Base-by-base conservation (phyloP, 129 eudicot genomes). In the Artemisia tridentata region DNA sequence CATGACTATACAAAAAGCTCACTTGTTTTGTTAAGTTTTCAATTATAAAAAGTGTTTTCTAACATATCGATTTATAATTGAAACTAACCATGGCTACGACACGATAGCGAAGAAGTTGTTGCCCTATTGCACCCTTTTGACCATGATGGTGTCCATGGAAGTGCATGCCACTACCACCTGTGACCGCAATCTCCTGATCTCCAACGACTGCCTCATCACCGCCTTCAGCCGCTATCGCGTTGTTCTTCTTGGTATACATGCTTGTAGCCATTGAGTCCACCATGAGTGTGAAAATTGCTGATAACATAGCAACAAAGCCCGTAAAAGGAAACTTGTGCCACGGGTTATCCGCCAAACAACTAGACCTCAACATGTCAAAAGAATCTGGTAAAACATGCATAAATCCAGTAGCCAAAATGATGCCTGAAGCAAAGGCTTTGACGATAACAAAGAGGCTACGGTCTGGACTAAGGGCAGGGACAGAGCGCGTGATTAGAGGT, bases 301-400 rank as follows among this genome's bases (percentile, higher is more conserved):
- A 69, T 69, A 69, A 38, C 74, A 69, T 69, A 41, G 74, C 21
- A 54, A 55, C 51, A 54, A 69, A 69, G 65, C 74, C 65, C 51
- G 74, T 69, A 7, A 69, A 54, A 11, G 74, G 74, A 11, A 69
- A 54, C 54, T 69, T 54, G 9, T 69, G 74, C 74, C 74, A 69
- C 0, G 64, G 74, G 38, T 69, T 69, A 34, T 69, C 74, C 13
- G 38, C 34, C 34, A 54, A 54, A 47, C 74, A 55, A 69, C 74
- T 69, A 1, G 74, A 69, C 15, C 65, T 69, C 64, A 69, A 69
- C 74, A 69, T 69, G 41, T 69, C 74, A 3, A 69, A 68, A 34
- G 64, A 55, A 18, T 69, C 54, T 6, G 74, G 65, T 53, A 69
- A 69, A 31, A 69, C 74, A 13, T 69, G 74, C 65, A 54, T 69